These are phyloP conservation scores for Aureobasidium uvarum DNA, from an alignment of 2,329 filamentous ascomycete species.

Conservation along the genomic window DNA sequence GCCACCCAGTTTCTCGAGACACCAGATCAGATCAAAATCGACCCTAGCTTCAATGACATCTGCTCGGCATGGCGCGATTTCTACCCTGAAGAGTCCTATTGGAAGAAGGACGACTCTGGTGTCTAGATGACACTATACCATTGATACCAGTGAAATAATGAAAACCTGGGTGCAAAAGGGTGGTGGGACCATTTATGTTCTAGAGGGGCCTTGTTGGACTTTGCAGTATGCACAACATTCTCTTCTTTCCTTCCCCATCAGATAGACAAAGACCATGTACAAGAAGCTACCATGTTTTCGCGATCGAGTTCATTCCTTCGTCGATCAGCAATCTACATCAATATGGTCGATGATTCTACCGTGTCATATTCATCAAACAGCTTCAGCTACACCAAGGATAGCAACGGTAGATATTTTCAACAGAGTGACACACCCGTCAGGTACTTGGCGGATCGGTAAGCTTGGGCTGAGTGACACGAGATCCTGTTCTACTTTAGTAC, in stretches of 20 bases:
- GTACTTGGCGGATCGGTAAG: background rate
- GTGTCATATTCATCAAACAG: background rate
- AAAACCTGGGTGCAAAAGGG: background rate
- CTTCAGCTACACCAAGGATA: background rate
- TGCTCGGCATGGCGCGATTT: slow-evolving; percentile 38
- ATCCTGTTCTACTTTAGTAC: background rate
- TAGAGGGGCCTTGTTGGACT: background rate
- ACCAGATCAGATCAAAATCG: slow-evolving; percentile 31
- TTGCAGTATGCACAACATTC: background rate
- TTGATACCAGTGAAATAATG: background rate
- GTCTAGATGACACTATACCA: slow-evolving; percentile 26
- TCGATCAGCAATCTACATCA: background rate
- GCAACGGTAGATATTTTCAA: background rate
- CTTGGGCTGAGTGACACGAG: background rate
- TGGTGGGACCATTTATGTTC: background rate
- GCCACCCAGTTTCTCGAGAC: slow-evolving; percentile 39
- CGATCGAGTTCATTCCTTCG: background rate
- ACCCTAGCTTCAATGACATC: slow-evolving; percentile 34
- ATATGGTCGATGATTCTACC: background rate
- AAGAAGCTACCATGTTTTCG: background rate
- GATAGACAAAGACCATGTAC: background rate
- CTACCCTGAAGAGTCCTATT: slow-evolving; percentile 30
- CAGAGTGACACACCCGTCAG: background rate
- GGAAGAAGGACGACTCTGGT: slow-evolving; percentile 37
- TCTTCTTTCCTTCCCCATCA: no score